A percentile compares a stretch with the other conserved stretches of the same genome.
Conservation (phyloP, 371 early-diverging fungal species). For the Apophysomyces variabilis region DNA sequence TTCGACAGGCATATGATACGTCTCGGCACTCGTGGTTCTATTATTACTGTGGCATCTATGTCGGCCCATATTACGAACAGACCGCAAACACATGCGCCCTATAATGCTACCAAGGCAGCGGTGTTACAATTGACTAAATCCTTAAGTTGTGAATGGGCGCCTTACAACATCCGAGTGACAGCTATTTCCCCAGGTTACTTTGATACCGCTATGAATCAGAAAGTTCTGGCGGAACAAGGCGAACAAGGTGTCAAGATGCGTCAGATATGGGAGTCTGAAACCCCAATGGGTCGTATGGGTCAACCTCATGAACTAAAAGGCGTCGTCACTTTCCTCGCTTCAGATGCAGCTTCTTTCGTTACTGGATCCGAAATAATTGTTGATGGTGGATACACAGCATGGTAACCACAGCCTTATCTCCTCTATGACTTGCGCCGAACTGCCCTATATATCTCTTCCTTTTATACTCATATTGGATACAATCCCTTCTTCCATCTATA, state of each 20-base stretch:
- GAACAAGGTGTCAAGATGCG: conserved; percentile 31
- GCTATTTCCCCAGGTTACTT: conserved; percentile 48
- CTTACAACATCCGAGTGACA: conserved; percentile 47
- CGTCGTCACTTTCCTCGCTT: conserved; percentile 40
- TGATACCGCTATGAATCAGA: conserved; percentile 43
- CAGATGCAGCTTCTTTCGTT: conserved; percentile 40
- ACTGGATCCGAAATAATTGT: conserved; percentile 47
- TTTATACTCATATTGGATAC: not conserved
- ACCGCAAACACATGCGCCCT: conserved; percentile 45
- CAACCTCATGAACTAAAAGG: conserved; percentile 46
- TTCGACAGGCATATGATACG: conserved; percentile 41
- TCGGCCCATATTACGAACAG: conserved; percentile 43
- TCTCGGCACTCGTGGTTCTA: conserved; percentile 33
- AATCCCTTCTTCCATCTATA: no score
- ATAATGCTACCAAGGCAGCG: conserved; percentile 53
- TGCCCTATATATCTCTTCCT: not conserved
- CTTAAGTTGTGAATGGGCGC: conserved; percentile 51
- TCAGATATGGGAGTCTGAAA: conserved; percentile 35
- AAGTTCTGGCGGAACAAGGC: conserved; percentile 36
- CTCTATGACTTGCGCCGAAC: not conserved
- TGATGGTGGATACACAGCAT: conserved; percentile 46
- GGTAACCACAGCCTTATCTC: conserved; percentile 17
- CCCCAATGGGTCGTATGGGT: conserved; percentile 42
- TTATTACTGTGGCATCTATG: conserved; percentile 50
- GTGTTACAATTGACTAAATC: conserved; percentile 49